These are phyloP conservation scores for Moesziomyces parantarcticus DNA, from an alignment of 1,284 basidiomycete genomes.

Conservation along the genomic window DNA sequence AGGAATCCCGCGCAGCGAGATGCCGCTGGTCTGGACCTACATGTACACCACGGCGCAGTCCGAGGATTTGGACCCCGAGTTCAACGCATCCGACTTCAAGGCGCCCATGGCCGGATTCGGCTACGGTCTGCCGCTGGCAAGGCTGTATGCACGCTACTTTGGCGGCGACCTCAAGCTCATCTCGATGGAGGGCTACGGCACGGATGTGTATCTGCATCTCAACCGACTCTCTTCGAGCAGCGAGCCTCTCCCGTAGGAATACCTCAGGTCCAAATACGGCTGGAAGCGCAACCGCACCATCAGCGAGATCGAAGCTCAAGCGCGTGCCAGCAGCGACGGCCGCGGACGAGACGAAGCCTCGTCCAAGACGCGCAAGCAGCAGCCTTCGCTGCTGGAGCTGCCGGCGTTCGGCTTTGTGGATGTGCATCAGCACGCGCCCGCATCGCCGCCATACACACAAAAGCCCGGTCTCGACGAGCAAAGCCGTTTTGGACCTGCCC, in stretches of 20 bases:
- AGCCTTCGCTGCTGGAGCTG: conserved; percentile 31
- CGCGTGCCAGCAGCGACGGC: conserved; percentile 10
- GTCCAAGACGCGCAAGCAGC: conserved; percentile 4
- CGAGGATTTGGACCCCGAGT: conserved; percentile 83
- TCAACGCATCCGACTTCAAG: conserved; percentile 91
- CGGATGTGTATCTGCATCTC: conserved; percentile 82
- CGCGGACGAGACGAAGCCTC: conserved; percentile 1
- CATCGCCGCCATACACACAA: conserved; percentile 9
- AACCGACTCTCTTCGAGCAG: conserved; percentile 75
- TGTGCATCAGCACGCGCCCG: conserved; percentile 16
- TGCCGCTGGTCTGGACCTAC: conserved; percentile 97
- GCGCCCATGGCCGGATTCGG: conserved; percentile 94
- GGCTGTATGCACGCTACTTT: conserved; percentile 89
- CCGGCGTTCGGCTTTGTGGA: conserved; percentile 13
- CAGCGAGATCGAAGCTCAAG: conserved; percentile 43
- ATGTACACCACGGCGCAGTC: conserved; percentile 96
- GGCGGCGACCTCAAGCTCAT: conserved; percentile 96
- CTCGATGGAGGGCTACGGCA: conserved; percentile 85
- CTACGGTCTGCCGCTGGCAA: conserved; percentile 89
- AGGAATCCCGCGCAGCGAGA: conserved; percentile 88
- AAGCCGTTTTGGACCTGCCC: conserved; percentile 50
- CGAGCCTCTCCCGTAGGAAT: conserved; percentile 69
- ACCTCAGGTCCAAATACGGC: conserved; percentile 53
- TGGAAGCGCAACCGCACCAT: conserved; percentile 50
- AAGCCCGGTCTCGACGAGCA: conserved; percentile 6